Base-by-base conservation (phyloP, 1,284 basidiomycete genomes). In the Ganoderma lucidum region DNA sequence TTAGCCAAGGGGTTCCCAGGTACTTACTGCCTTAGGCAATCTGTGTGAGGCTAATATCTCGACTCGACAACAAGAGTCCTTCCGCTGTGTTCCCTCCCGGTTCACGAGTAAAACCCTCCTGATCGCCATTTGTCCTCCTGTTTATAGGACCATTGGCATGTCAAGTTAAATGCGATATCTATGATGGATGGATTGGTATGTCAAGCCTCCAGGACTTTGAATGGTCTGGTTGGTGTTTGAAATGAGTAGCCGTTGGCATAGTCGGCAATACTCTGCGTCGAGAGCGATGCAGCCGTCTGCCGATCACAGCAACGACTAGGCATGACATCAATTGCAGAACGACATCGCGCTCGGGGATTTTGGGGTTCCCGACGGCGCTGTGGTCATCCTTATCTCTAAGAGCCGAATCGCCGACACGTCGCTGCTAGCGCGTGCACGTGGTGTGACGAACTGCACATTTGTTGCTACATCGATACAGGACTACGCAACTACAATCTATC, bases 401-500 rank as follows among this genome's bases (percentile, higher is more conserved):
- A 23, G 12, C 3, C 10, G 23, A 51, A 51, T 10, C 45, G n/a
- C 19, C 45, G 48, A 51, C 14, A 23, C 48, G 2, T 51, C 23
- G 48, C 48, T 14, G 48, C 48, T 9, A 9, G 23, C 48, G 10
- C 9, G 48, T 51, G 23, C n/a, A n/a, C n/a, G n/a, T 23, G n/a
- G n/a, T 51, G 48, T 28, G 48, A 51, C 23, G 10, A 51, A 51
- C 23, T 23, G 48, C 48, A 51, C 48, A 51, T 51, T 12, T 12
- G 48, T 28, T 51, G 23, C 23, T 51, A 51, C 48, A 51, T 51
- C 48, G 48, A 51, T 51, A 51, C 48, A 51, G 23, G 23, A 51
- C 23, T 51, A 51, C 48, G 48, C 10, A 51, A 51, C 23, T 51
- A 51, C 23, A 51, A 51, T 51, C 48, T 51, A 51, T 51, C 48